Percentiles rank a stretch among this genome's conserved stretches.
These are phyloP conservation scores for Curvularia eragrostidis DNA, from an alignment of 2,329 filamentous ascomycete species.

Conservation along the genomic window DNA sequence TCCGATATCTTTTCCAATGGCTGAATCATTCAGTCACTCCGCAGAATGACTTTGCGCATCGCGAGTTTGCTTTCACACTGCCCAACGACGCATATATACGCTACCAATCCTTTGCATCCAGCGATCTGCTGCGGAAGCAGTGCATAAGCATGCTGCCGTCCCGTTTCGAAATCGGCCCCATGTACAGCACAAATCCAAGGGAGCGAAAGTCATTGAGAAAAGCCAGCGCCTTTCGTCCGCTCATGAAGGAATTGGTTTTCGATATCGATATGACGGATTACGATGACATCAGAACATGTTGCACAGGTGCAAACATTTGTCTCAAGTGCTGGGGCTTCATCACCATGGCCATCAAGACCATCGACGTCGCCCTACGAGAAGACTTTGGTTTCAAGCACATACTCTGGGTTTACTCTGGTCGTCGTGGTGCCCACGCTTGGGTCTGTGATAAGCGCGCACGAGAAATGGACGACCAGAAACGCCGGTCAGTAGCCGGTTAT, in stretches of 20 bases:
- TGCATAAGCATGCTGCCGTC: conserved; percentile 86
- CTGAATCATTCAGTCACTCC: conserved; percentile 91
- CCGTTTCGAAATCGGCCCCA: conserved; percentile 98
- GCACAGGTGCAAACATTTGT: conserved; percentile 91
- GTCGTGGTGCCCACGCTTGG: conserved; percentile 97
- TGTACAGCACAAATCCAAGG: conserved; percentile 91
- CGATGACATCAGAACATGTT: conserved; percentile 95
- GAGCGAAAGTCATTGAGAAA: conserved; percentile 89
- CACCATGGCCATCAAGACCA: conserved; percentile 94
- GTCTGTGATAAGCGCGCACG: conserved; percentile 91
- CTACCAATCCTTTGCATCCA: conserved; percentile 80
- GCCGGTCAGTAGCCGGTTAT: conserved; percentile 85
- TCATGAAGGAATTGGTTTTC: conserved; percentile 95
- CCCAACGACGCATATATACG: conserved; percentile 89
- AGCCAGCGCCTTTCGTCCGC: conserved; percentile 79
- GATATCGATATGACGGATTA: conserved; percentile 99
- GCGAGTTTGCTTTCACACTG: conserved; percentile 96
- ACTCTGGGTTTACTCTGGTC: conserved; percentile 97
- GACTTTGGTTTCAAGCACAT: conserved; percentile 98
- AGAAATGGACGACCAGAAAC: conserved; percentile 82
- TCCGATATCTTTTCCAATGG: conserved; percentile 95
- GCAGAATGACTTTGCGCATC: conserved; percentile 85
- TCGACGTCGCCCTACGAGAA: conserved; percentile 84
- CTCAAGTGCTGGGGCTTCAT: conserved; percentile 96
- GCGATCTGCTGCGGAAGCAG: conserved; percentile 83